Evolutionary conservation across 2,329 filamentous ascomycete genomes (phyloP).

Genomic region (Daldinia sp.): DNA sequence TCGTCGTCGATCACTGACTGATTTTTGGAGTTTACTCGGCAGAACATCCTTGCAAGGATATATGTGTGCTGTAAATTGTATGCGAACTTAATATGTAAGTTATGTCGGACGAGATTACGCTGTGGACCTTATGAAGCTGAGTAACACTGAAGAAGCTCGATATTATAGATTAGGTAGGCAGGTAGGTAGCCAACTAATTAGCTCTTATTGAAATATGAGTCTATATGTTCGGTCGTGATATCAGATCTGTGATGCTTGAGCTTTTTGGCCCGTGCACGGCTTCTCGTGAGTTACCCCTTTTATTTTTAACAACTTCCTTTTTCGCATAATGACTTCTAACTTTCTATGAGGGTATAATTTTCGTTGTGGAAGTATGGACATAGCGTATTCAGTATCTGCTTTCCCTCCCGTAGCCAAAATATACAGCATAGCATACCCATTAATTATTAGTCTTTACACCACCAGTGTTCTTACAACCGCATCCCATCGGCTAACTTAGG

Average conservation of each 20-base stretch:
- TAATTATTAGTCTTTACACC: neutral
- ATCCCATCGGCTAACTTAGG: neutral
- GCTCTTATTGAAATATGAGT: neutral
- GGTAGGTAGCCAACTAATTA: neutral
- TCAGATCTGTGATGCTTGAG: neutral
- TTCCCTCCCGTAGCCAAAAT: neutral
- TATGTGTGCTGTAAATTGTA: neutral
- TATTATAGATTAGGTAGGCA: neutral
- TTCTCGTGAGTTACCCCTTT: neutral
- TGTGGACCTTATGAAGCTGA: neutral
- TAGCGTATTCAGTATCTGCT: neutral
- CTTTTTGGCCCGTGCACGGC: neutral
- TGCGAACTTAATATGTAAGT: neutral
- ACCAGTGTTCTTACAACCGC: neutral
- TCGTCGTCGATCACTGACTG: constrained; percentile 35
- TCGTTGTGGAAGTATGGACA: neutral
- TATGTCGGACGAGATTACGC: neutral
- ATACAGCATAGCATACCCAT: neutral
- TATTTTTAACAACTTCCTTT: neutral
- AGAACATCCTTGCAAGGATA: constrained; percentile 31
- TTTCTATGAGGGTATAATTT: neutral
- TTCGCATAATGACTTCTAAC: neutral
- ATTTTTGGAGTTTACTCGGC: constrained; percentile 33
- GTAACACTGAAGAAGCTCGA: neutral
- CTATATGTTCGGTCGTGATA: neutral